Evolutionary conservation across 768 basidiomycete genomes (phyloP).

Genomic region (Termitomyces sp.): DNA sequence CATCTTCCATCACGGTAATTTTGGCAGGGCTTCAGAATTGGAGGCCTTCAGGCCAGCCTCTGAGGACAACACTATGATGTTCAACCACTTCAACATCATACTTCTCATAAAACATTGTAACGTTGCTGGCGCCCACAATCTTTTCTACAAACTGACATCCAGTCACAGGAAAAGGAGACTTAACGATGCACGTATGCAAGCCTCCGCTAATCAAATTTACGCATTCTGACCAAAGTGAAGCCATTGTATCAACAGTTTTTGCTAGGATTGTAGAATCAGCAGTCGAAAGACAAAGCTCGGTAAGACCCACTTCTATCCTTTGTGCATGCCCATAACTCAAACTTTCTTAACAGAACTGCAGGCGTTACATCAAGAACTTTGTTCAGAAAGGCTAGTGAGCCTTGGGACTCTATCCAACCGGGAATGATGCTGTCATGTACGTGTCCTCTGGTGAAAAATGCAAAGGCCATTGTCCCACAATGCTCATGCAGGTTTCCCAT

Average conservation of each 20-base stretch:
- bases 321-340: no score
- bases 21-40: no score
- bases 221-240: neutral
- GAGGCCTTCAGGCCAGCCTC: neutral
- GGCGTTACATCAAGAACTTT: no score
- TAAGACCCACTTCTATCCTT: slow-evolving; percentile 1
- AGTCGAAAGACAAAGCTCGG: neutral
- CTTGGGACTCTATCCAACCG: slow-evolving; percentile 1
- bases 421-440: neutral
- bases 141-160: neutral
- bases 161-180: neutral
- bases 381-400: no score
- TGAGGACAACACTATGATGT: neutral
- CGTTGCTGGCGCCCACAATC: neutral
- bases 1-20: no score
- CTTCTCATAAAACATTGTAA: no score
- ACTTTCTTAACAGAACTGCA: no score
- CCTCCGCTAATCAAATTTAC: neutral
- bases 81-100: no score
- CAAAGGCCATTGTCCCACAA: neutral
- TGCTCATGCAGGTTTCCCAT: no score
- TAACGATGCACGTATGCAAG: neutral
- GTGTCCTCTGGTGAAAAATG: neutral
- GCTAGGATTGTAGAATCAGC: neutral
- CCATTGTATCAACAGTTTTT: neutral